These are phyloP conservation scores for Rusavskia elegans DNA, from an alignment of 495 filamentous ascomycete species.

Conservation along the genomic window DNA sequence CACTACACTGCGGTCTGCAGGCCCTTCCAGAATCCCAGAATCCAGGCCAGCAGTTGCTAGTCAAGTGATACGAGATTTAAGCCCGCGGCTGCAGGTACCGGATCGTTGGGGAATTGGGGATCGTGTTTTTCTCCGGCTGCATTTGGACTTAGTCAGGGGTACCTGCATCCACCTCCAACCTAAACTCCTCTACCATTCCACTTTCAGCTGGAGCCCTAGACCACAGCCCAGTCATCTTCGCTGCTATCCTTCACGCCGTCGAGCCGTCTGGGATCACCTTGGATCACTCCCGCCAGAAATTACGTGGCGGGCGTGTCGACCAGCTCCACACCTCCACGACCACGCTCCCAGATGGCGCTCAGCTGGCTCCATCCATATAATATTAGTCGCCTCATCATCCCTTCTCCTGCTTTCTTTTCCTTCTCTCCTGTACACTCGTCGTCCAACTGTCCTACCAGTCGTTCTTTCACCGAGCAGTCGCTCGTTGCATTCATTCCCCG, in stretches of 20 bases:
- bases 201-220: too few species aligned
- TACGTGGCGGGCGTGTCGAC: background rate
- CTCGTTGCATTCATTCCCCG: slow-evolving; percentile 15
- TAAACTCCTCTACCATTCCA: background rate
- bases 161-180: background rate
- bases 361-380: background rate
- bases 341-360: background rate
- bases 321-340: background rate
- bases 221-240: too few species aligned
- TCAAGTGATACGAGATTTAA: background rate
- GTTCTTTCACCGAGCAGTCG: slow-evolving; percentile 16
- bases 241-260: background rate
- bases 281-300: background rate
- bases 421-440: slow-evolving; percentile 5
- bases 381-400: background rate
- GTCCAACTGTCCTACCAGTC: slow-evolving; percentile 3
- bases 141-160: background rate
- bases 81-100: background rate
- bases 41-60: too few species aligned
- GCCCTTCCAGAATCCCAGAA: too few species aligned
- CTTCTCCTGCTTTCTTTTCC: slow-evolving; percentile 2
- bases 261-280: background rate
- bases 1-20: too few species aligned
- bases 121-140: background rate
- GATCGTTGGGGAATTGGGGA: background rate